Evolutionary conservation across 2,329 filamentous ascomycete species (phyloP).

Genomic region (Xylaria sp.): DNA sequence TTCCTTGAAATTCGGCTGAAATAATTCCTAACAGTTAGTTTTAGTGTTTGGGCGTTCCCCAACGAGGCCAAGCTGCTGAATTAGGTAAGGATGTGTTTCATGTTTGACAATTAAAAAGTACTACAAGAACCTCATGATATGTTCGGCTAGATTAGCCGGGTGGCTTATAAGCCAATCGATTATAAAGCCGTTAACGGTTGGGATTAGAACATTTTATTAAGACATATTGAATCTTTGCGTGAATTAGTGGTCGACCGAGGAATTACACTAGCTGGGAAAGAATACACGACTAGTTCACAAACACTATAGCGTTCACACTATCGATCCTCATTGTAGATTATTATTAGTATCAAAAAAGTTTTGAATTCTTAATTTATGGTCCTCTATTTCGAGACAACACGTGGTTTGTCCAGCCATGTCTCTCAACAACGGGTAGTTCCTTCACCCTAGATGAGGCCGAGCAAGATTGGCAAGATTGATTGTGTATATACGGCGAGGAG

Average conservation of each 20-base stretch:
- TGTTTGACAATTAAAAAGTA: background rate
- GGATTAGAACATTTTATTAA: background rate
- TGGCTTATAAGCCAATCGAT: background rate
- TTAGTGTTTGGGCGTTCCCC: background rate
- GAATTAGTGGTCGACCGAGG: background rate
- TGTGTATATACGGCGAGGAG: background rate
- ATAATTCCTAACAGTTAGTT: background rate
- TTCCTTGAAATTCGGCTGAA: background rate
- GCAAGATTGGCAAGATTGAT: too few species aligned
- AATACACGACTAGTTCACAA: background rate
- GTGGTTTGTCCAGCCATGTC: background rate
- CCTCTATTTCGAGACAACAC: conserved; percentile 8
- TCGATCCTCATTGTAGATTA: background rate
- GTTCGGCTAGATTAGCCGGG: conserved; percentile 9
- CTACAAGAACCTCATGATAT: background rate
- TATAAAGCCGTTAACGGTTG: background rate
- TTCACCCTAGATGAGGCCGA: background rate
- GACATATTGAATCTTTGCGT: too few species aligned
- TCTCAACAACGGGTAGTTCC: background rate
- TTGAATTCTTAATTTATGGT: background rate
- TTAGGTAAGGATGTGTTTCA: conserved; percentile 9
- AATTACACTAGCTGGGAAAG: background rate
- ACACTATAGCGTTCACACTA: background rate
- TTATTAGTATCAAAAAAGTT: background rate
- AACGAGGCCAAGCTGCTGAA: background rate